Evolutionary conservation across 768 basidiomycete species (phyloP).

Genomic region (Psilocybe azurescens): DNA sequence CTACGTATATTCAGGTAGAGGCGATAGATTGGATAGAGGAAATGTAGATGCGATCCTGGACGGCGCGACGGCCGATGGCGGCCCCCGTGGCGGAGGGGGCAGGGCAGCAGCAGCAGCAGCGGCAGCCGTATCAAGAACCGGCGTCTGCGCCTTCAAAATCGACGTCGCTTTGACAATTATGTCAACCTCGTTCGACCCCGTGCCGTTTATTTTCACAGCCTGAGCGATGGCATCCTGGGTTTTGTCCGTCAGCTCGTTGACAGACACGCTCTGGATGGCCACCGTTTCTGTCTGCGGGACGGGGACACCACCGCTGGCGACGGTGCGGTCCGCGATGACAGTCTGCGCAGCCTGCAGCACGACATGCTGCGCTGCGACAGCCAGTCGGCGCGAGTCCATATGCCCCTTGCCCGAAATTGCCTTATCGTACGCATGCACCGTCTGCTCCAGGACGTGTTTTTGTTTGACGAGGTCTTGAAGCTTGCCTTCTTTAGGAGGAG

Average conservation of each 20-base stretch:
- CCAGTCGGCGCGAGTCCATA: conserved; percentile 60
- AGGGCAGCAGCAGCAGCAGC: conserved; percentile 16
- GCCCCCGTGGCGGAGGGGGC: conserved; percentile 19
- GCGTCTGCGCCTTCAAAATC: conserved; percentile 49
- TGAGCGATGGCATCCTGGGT: conserved; percentile 76
- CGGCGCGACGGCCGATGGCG: conserved; percentile 22
- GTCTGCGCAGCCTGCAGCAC: conserved; percentile 84
- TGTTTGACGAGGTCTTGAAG: conserved; percentile 79
- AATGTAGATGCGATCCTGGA: conserved; percentile 27
- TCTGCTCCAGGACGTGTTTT: conserved; percentile 73
- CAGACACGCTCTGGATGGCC: conserved; percentile 54
- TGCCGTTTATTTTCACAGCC: conserved; percentile 79
- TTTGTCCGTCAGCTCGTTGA: conserved; percentile 55
- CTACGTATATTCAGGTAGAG: conserved; percentile 48
- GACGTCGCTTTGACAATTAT: conserved; percentile 75
- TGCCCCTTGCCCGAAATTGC: conserved; percentile 63
- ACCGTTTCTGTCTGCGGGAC: conserved; percentile 42
- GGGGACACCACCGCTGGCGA: conserved; percentile 42
- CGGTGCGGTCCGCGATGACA: conserved; percentile 53
- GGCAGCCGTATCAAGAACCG: conserved; percentile 24
- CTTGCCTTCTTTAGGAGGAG: conserved; percentile 48
- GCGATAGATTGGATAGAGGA: conserved; percentile 37
- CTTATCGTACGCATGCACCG: conserved; percentile 78
- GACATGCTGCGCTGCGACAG: conserved; percentile 80
- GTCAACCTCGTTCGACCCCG: conserved; percentile 77